These are phyloP conservation scores for Leccinum pellstonianum DNA, from an alignment of 768 basidiomycete species.

Conservation along the genomic window DNA sequence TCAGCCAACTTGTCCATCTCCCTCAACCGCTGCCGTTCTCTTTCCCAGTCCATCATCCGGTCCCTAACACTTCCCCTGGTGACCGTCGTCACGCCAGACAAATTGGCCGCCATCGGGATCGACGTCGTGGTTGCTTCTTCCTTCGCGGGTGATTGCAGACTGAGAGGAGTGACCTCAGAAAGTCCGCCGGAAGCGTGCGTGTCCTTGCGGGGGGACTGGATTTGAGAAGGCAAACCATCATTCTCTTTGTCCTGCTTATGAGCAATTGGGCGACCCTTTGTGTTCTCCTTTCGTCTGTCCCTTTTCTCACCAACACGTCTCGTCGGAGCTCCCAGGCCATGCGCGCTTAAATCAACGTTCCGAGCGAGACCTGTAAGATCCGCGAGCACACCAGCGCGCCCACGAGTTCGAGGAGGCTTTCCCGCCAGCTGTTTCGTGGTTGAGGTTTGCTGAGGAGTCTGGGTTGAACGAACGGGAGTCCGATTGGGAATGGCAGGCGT, in stretches of 20 bases:
- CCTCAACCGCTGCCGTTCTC: slow-evolving; percentile 64
- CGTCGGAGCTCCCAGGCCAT: slow-evolving; percentile 24
- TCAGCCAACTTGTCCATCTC: slow-evolving; percentile 68
- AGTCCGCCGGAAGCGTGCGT: slow-evolving; percentile 1
- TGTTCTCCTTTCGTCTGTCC: slow-evolving; percentile 24
- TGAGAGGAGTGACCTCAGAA: slow-evolving; percentile 7
- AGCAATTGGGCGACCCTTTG: slow-evolving; percentile 6
- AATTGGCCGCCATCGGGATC: slow-evolving; percentile 14
- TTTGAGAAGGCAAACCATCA: slow-evolving; percentile 3
- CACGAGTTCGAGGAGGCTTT: slow-evolving; percentile 27
- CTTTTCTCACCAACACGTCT: slow-evolving; percentile 31
- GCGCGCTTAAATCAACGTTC: slow-evolving; percentile 32
- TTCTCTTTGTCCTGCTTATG: slow-evolving; percentile 34
- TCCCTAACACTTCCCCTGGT: slow-evolving; percentile 44
- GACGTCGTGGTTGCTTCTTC: slow-evolving; percentile 10
- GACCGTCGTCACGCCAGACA: slow-evolving; percentile 18
- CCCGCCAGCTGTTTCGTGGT: slow-evolving; percentile 27
- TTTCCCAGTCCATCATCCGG: slow-evolving; percentile 74
- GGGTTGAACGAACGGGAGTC: slow-evolving; percentile 18
- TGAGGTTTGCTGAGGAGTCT: slow-evolving; percentile 7
- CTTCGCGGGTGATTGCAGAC: slow-evolving; percentile 18
- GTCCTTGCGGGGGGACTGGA: slow-evolving; percentile 11
- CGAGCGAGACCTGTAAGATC: slow-evolving; percentile 41
- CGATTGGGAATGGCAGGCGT: slow-evolving; percentile 23
- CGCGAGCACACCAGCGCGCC: slow-evolving; percentile 34